Base-by-base conservation (phyloP, 208 protist genomes). In the Wallacemonas sp. region DNA sequence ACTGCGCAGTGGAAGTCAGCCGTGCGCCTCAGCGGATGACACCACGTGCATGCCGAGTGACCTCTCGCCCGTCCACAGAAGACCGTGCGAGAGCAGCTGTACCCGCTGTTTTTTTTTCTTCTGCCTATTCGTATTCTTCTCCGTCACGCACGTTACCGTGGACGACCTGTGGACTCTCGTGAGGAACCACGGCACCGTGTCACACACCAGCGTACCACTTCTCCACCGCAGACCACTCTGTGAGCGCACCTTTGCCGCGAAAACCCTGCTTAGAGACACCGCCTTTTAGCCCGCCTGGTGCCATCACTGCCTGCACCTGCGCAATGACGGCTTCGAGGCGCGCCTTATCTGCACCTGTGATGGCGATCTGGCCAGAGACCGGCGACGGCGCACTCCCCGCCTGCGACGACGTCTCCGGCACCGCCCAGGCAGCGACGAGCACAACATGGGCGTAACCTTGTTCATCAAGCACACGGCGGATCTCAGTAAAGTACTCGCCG, bases 211-310 rank as follows among this genome's bases (percentile, higher is more conserved):
- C 26, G 29, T 37, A 48, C 24, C 41, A 63, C 57, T 78, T 52
- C 41, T 76, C 76, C n/a, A 89, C 63, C 44, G 55, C 33, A 12
- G 79, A 68, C 88, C 88, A 94, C 45, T 78, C 66, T 6, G 67
- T 72, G 38, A 94, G 58, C 22, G 62, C 83, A 13, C 88, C 79
- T 63, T 94, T 94, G 5, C 84, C 88, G 36, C 88, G 82, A 64
- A 87, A 94, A 4, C 88, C 83, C 15, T 68, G 46, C 68, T 88
- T 89, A 3, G 88, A 91, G 42, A 78, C 68, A 17, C 88, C 84
- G 15, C 88, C 88, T 58, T 88, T 91, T 44, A 87, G 17, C 13
- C 75, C 83, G 29, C 50, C 50, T 13, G 30, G 17, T 3, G 75
- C 67, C 46, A 94, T 65, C 44, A 75, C 63, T 30, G 24, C 46